These are phyloP conservation scores for Fraxinus angustifolia DNA, from an alignment of 305 asterid genomes.

Conservation along the genomic window DNA sequence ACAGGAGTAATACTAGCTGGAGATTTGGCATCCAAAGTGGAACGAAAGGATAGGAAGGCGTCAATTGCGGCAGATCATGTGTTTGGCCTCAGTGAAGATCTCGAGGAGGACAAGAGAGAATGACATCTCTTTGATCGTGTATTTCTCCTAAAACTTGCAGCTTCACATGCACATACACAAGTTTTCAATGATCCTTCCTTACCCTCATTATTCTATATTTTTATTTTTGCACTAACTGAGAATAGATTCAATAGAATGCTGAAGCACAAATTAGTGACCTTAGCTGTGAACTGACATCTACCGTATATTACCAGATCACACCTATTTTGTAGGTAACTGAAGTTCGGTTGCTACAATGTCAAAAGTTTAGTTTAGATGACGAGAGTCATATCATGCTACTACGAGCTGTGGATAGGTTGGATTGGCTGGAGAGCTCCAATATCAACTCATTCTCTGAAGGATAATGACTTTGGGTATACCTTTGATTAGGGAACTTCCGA, in stretches of 20 bases:
- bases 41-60: conserved; percentile 71
- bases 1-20: conserved; percentile 57
- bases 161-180: conserved; percentile 23
- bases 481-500: background rate
- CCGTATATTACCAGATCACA: background rate
- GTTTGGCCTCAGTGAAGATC: conserved; percentile 62
- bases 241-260: background rate
- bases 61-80: conserved; percentile 60
- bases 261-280: background rate
- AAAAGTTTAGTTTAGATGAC: background rate
- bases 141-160: background rate
- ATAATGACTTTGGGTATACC: background rate
- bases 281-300: background rate
- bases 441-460: background rate
- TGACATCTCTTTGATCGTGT: conserved; percentile 24
- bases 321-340: background rate
- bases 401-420: background rate
- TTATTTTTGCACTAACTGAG: background rate
- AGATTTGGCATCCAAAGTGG: conserved; percentile 55
- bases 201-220: background rate
- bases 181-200: background rate
- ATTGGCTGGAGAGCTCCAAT: background rate
- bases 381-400: background rate
- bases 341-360: background rate
- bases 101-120: conserved; percentile 89